Conservation (phyloP, 2,329 filamentous ascomycete species). For the Sclerotiophoma versabilis region DNA sequence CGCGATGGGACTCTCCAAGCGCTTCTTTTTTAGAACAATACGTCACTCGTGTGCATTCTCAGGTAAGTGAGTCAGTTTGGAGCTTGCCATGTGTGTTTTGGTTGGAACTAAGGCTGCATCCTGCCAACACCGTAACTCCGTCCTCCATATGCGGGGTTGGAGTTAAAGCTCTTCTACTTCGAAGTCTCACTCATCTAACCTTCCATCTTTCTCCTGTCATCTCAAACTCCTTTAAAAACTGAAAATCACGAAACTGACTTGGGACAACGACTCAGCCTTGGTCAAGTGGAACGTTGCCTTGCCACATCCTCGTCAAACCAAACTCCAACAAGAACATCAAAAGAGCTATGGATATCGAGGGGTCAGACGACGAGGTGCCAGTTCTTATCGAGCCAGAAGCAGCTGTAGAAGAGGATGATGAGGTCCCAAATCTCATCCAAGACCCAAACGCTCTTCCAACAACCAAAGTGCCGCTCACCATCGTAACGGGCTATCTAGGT, state of each 20-base stretch:
- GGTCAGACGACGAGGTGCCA: conserved; percentile 44
- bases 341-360: conserved; percentile 16
- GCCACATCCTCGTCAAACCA: too few relatives aligned
- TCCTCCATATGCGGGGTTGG: background rate
- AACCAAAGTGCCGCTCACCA: conserved; percentile 81
- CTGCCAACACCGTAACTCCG: background rate
- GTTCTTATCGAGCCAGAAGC: conserved; percentile 63
- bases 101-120: background rate
- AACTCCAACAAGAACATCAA: too few relatives aligned
- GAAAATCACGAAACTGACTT: too few relatives aligned
- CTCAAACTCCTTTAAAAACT: too few relatives aligned
- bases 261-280: too few relatives aligned
- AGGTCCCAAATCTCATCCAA: conserved; percentile 31
- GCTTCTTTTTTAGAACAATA: conserved; percentile 11
- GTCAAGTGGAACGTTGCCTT: too few relatives aligned
- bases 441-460: conserved; percentile 57
- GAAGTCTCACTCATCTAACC: too few relatives aligned
- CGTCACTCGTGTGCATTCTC: conserved; percentile 5
- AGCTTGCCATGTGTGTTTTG: background rate
- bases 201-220: too few relatives aligned
- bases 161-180: background rate
- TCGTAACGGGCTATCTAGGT: conserved; percentile 90
- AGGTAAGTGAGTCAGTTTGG: background rate
- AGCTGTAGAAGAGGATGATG: conserved; percentile 29
- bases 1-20: conserved; percentile 3